Conservation (phyloP, 495 filamentous ascomycete species). For the Aspergillus coremiiformis region DNA sequence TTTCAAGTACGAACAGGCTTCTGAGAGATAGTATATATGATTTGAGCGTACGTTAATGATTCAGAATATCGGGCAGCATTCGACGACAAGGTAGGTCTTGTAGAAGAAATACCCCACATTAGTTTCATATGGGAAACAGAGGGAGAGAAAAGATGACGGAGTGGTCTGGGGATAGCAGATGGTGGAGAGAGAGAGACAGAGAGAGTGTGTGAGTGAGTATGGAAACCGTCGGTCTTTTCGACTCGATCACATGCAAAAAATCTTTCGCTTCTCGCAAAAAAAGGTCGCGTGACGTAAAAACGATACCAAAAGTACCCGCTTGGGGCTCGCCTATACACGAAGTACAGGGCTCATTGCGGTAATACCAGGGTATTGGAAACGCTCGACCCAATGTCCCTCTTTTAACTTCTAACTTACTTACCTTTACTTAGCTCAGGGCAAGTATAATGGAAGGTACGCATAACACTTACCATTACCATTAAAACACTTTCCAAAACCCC, state of each 20-base stretch:
- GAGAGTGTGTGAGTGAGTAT: conserved; percentile 11
- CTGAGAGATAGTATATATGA: neutral
- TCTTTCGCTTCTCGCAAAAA: neutral
- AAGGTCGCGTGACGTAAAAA: conserved; percentile 36
- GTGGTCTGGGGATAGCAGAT: conserved; percentile 21
- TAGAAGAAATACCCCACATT: conserved; percentile 14
- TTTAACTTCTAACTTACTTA: too few species aligned
- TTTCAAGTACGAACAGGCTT: neutral
- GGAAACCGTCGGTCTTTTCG: conserved; percentile 15
- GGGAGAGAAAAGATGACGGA: conserved; percentile 13
- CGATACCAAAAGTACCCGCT: conserved; percentile 25
- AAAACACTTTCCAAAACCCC: too few species aligned
- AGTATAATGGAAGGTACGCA: too few species aligned
- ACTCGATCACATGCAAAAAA: conserved; percentile 39
- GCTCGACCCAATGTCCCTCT: conserved; percentile 14
- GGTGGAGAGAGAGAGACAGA: too few species aligned
- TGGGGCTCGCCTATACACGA: too few species aligned
- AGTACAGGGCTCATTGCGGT: too few species aligned
- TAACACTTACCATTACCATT: too few species aligned
- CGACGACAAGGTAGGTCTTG: conserved; percentile 4
- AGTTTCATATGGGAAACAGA: conserved; percentile 2
- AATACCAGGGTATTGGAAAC: neutral
- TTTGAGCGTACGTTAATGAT: neutral
- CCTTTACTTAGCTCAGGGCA: too few species aligned
- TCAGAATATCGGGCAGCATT: conserved; percentile 3